Evolutionary conservation across 352 stramenopile species (phyloP).

Genomic region (Globisporangium paroecandrum): DNA sequence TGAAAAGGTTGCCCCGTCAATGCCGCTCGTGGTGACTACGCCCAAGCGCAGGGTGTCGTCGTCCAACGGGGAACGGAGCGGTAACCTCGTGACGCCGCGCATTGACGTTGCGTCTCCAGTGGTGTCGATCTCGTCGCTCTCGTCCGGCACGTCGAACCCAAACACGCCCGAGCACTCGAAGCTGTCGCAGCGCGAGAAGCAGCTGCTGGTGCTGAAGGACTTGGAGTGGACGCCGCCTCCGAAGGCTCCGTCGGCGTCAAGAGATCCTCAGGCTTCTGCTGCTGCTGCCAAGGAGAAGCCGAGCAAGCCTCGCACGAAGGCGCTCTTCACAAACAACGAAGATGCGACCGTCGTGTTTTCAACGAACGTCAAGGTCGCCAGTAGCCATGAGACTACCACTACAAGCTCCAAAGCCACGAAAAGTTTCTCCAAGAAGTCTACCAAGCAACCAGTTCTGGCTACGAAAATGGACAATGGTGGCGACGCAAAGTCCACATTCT

Average conservation of each 20-base stretch:
- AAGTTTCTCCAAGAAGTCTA: neutral
- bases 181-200: conserved; percentile 33
- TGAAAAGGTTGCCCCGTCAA: neutral
- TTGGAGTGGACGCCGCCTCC: conserved; percentile 50
- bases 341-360: neutral
- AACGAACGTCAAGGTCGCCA: neutral
- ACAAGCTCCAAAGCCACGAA: neutral
- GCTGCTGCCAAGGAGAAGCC: neutral
- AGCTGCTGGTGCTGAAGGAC: conserved; percentile 43
- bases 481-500: neutral
- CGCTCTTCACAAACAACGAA: conserved; percentile 15
- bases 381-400: neutral
- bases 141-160: conserved; percentile 52
- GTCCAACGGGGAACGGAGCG: neutral
- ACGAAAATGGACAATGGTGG: neutral
- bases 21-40: conserved; percentile 28
- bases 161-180: conserved; percentile 53
- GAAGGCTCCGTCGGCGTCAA: conserved; percentile 2
- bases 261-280: neutral
- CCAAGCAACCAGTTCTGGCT: neutral
- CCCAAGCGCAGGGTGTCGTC: conserved; percentile 23
- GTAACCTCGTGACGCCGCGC: conserved; percentile 16
- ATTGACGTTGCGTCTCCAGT: conserved; percentile 51
- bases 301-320: conserved; percentile 17
- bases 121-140: conserved; percentile 67